Percentiles rank a stretch among this genome's conserved stretches.
These are phyloP conservation scores for Uronychia binucleata DNA, from an alignment of 73 alveolate species.

Conservation along the genomic window DNA sequence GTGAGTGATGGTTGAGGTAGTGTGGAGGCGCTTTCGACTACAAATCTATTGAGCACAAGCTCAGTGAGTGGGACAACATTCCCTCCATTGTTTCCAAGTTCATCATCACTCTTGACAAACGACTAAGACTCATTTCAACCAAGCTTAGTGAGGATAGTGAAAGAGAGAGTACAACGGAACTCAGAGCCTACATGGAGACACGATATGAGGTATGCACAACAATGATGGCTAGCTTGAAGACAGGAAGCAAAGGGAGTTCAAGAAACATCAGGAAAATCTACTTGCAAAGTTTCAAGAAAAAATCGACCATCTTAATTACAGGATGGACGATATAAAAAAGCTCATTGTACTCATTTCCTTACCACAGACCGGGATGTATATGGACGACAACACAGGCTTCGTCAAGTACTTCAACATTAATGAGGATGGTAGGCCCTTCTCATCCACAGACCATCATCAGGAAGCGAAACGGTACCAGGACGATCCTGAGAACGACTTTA, in stretches of 20 bases:
- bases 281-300: neutral
- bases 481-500: neutral
- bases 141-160: no score
- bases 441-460: neutral
- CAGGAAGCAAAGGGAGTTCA: neutral
- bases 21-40: no score
- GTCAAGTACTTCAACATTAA: neutral
- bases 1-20: no score
- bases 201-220: no score
- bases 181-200: no score
- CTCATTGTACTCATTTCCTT: neutral
- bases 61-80: no score
- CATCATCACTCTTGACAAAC: no score
- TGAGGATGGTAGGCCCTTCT: neutral
- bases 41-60: no score
- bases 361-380: neutral
- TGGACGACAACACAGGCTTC: neutral
- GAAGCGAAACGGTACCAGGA: neutral
- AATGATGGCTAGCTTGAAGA: neutral
- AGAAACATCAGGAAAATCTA: neutral
- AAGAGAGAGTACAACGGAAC: no score
- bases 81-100: no score
- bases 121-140: no score
- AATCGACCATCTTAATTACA: neutral
- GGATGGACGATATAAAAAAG: neutral